Evolutionary conservation across 2,329 filamentous ascomycete genomes (phyloP), one percentile per base, ranked within the genome.

Genomic region (Fusarium abutilonis): DNA sequence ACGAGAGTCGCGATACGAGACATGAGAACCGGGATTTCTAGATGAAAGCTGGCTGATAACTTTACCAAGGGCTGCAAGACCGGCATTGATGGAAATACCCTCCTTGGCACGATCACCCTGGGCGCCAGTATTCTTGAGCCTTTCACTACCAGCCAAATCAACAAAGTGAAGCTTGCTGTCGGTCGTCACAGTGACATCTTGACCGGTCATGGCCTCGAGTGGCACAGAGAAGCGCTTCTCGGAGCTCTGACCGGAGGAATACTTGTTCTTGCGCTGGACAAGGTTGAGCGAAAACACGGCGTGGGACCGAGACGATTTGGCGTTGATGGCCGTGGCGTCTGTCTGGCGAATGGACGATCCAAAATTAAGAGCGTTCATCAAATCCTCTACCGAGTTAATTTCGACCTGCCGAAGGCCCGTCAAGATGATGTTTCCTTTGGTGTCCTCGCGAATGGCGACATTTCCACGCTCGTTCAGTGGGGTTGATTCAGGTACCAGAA

Each of bases 101-200:
- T 99, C 95, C 74, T 89, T 94, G 35, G 95, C 95, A 54, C 95
- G 86, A 69, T 98, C 95, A 39, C 95, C 95, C 63, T 96, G 93
- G 1, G 95, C 95, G 31, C 93, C 92, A 0, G 95, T 99, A 71
- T 99, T 98, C 80, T 99, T 99, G 71, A 99, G 80, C 68, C 95
- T 87, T 79, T 99, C 95, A 74, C 95, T 98, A 65, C 95, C 95
- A 47, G 95, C 95, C 75, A 99, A 80, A 86, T 99, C 95, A 57
- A 99, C 95, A 73, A 99, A 99, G 75, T 99, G 95, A 46, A 99
- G 84, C 78, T 99, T 99, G 86, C 95, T 99, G 76, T 99, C 95
- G 9, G 95, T 90, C 0, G 93, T 97, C 38, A 98, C 84, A 44
- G 83, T 83, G 31, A 89, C 86, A 15, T 88, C 86, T 29, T 75